Percentiles rank a stretch among this genome's conserved stretches.
Conservation (phyloP, 306 rosid species). For the Betula pendula region DNA sequence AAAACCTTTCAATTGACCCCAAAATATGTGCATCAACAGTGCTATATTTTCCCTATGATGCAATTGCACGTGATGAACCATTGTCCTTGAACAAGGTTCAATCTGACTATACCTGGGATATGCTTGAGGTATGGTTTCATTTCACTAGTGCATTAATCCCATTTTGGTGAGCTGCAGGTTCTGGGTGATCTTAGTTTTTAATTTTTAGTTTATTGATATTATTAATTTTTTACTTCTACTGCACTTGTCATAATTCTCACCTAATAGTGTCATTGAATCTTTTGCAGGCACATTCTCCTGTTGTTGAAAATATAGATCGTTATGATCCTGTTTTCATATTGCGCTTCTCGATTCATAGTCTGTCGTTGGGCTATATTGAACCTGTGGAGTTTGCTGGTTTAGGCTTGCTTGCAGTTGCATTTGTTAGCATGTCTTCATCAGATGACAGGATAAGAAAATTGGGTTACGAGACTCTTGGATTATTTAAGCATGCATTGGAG, state of each 20-base stretch:
- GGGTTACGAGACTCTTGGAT: conserved; percentile 65
- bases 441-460: conserved; percentile 64
- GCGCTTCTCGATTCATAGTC: conserved; percentile 70
- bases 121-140: conserved; percentile 35
- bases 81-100: conserved; percentile 37
- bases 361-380: conserved; percentile 64
- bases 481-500: conserved; percentile 62
- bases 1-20: conserved; percentile 69
- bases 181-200: not conserved
- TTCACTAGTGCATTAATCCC: not conserved
- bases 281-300: conserved; percentile 43
- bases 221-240: not conserved
- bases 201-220: not conserved
- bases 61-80: conserved; percentile 45
- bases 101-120: conserved; percentile 30
- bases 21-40: conserved; percentile 71
- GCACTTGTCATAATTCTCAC: not conserved
- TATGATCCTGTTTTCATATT: conserved; percentile 87
- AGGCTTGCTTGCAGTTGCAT: conserved; percentile 88
- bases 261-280: conserved; percentile 10
- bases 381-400: conserved; percentile 77
- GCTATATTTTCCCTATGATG: conserved; percentile 70
- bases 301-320: conserved; percentile 37
- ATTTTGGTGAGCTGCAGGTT: not conserved
- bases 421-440: conserved; percentile 67